Evolutionary conservation across 1,139 yeast species (phyloP), one percentile per base, ranked within the genome.

Genomic region (Blastobotrys ciferrii): DNA sequence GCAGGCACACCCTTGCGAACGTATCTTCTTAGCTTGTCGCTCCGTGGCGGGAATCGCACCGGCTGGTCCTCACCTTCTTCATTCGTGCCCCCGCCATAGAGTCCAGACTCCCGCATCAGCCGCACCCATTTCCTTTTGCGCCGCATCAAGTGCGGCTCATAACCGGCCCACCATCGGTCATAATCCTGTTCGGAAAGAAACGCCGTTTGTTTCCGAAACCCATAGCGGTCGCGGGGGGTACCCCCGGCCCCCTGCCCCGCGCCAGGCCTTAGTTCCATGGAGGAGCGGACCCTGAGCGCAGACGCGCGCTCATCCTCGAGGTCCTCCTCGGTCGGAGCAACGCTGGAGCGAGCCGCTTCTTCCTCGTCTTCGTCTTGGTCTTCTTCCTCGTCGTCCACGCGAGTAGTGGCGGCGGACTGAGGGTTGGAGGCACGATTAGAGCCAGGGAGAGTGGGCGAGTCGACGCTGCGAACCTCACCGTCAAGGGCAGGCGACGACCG

Each of bases 1-100:
- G 96, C 91, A 0, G 98, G 98, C 7, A 92, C 84, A 5, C 98
- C 98, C 63, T 87, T 84, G 50, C 98, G 76, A 12, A 92, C 79
- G 62, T 87, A 82, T 53, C 95, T 78, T 62, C 86, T 85, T 53
- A 89, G 56, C 59, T 87, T 89, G 53, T 86, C 95, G 7, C 92
- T 84, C 53, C 78, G 79, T 0, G 96, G 84, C 0, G 98, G 98
- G 62, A 88, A 91, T 52, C 92, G 66, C 1, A 67, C 32, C 61
- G 75, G 55, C 65, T 46, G 45, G 18, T 52, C 53, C 4, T 50
- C 52, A 19, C 53, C 60, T 2, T 49, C 48, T 7, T 54, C 65
- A 4, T 74, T 61, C n/a, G n/a, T n/a, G n/a, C n/a, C n/a, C n/a
- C n/a, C n/a, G n/a, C n/a, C n/a, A 2, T 64, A 58, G n/a, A 87